These are phyloP conservation scores for Claviceps pazoutovae DNA, from an alignment of 2,329 filamentous ascomycete species.

Conservation along the genomic window DNA sequence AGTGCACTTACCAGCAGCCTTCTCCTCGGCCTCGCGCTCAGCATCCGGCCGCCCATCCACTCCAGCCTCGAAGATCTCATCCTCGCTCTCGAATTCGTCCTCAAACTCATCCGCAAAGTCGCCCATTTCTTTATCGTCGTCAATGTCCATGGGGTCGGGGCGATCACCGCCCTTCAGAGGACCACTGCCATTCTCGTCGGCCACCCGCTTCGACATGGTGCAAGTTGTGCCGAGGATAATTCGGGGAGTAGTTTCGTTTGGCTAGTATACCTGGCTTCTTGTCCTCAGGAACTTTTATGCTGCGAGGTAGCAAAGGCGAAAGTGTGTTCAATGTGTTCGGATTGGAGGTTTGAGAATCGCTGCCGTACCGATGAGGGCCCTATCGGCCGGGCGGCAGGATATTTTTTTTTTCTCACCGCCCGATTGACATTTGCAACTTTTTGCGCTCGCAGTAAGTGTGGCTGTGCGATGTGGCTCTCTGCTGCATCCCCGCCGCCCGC, in stretches of 20 bases:
- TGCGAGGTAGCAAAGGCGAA: neutral
- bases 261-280: no score
- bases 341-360: neutral
- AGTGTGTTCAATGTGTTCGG: neutral
- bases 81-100: constrained; percentile 75
- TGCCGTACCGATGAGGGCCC: neutral
- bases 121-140: constrained; percentile 45
- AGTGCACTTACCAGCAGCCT: constrained; percentile 34
- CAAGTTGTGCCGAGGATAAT: neutral
- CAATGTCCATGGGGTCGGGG: constrained; percentile 52
- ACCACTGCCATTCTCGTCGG: constrained; percentile 28
- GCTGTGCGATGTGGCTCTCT: neutral
- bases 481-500: no score
- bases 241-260: no score
- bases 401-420: constrained; percentile 5
- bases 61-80: constrained; percentile 87
- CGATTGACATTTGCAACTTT: constrained; percentile 1
- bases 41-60: constrained; percentile 87
- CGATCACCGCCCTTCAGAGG: constrained; percentile 48
- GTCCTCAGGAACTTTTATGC: no score
- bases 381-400: constrained; percentile 1
- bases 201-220: constrained; percentile 46
- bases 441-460: neutral
- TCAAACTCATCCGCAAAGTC: constrained; percentile 96
- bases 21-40: constrained; percentile 82